Base-by-base conservation (phyloP, 2,329 filamentous ascomycete genomes). In the Venturia oleaginea region DNA sequence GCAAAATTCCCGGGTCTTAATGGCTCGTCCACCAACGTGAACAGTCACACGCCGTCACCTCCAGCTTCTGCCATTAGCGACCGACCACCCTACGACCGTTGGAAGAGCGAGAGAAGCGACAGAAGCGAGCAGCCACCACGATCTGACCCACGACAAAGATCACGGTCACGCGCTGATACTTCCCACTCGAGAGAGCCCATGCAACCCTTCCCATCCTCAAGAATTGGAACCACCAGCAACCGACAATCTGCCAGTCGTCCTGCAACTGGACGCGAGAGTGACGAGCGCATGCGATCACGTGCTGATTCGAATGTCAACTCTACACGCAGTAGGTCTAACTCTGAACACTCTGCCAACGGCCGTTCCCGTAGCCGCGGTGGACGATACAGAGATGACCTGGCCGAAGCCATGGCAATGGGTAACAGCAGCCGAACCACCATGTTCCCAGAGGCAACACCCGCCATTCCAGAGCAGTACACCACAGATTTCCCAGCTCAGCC, bases 1-100 rank as follows among this genome's bases (percentile, higher is more conserved):
- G 81, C 83, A 72, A 88, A 86, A 73, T 82, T 86, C 72, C 79
- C 87, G 13, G 85, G 85, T 3, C 73, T 88, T 17, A 80, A 81
- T 10, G 72, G 76, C n/a, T 68, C 65, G 15, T 72, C 72, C 8
- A 71, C 38, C 30, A 65, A 34, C n/a, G 6, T 62, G 4, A 30
- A 40, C n/a, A 19, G 40, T 30, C 19, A 34, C n/a, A 46, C 30
- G 3, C 51, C 51, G 51, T 61, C 63, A 15, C 63, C 37, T 60
- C 38, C 63, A 13, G 34, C 34, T 27, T 22, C 62, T 22, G 15
- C 34, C 3, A 60, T 48, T 5, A 37, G 37, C 5, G 54, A 64
- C 24, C 62, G 62, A 7, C 62, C 62, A n/a, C 34, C 62, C 2
- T 57, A 57, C 22, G 62, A 63, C 22, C 59, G 59, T 10, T 40